A percentile compares a stretch with the other conserved stretches of the same genome.
phyloP scores from a whole-genome alignment of 805 yeast genomes.

The Cyberlindnera saturnus region DNA sequence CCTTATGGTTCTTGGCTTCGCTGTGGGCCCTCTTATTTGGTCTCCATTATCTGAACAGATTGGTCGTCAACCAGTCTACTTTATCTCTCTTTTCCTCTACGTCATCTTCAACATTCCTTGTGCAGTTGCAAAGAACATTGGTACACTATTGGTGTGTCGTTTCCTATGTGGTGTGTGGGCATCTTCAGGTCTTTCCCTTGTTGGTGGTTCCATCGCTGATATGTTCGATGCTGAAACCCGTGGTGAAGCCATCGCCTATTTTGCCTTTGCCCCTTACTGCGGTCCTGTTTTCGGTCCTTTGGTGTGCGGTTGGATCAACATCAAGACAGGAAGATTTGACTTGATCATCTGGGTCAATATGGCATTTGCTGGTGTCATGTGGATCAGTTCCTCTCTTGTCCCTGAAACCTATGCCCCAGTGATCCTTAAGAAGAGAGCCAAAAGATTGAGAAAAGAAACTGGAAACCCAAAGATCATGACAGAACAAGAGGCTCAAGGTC shows the following conservation, averaged over 20 bases:
- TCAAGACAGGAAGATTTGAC: conserved; percentile 62
- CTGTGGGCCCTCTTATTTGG: conserved; percentile 85
- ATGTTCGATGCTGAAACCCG: conserved; percentile 76
- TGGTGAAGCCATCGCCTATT: conserved; percentile 86
- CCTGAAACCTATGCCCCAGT: conserved; percentile 95
- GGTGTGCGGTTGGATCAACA: conserved; percentile 79
- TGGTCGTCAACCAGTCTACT: conserved; percentile 82
- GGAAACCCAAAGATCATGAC: conserved; percentile 85
- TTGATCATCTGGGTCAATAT: conserved; percentile 84
- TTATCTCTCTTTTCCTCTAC: conserved; percentile 68
- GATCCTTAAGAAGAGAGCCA: conserved; percentile 62
- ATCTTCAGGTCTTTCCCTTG: conserved; percentile 76
- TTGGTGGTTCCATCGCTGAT: conserved; percentile 90
- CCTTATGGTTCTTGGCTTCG: conserved; percentile 82
- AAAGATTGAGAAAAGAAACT: conserved; percentile 63
- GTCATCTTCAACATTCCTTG: conserved; percentile 81
- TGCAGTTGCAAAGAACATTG: conserved; percentile 78
- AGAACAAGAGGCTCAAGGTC: conserved; percentile 81
- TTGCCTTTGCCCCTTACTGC: conserved; percentile 88
- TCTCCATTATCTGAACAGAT: conserved; percentile 82
- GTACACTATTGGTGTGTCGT: conserved; percentile 73
- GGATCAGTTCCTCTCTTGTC: conserved; percentile 54
- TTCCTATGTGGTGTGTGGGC: conserved; percentile 85
- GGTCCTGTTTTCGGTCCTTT: conserved; percentile 91
- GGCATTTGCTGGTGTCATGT: conserved; percentile 85